These are phyloP conservation scores for Venturia aucupariae DNA, from an alignment of 2,329 filamentous ascomycete species.

Conservation along the genomic window DNA sequence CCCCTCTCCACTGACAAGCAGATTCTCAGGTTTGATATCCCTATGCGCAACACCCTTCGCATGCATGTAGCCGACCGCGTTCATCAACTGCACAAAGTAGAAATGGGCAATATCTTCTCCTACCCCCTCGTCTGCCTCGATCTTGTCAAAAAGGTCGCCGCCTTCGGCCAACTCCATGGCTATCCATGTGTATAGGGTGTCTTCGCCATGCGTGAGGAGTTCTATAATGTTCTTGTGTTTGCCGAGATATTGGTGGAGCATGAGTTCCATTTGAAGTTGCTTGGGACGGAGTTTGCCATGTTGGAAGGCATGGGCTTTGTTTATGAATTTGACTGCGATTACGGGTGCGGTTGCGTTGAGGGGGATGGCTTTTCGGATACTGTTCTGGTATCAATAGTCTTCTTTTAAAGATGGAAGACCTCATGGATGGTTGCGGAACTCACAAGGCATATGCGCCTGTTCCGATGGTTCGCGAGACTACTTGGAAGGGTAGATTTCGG, in stretches of 20 bases:
- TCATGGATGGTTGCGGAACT: slow-evolving; percentile 22
- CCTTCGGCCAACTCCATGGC: slow-evolving; percentile 96
- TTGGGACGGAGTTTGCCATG: slow-evolving; percentile 82
- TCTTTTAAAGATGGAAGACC: background rate
- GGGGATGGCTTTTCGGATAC: slow-evolving; percentile 88
- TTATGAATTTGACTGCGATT: slow-evolving; percentile 97
- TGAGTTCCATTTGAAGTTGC: slow-evolving; percentile 86
- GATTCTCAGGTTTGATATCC: slow-evolving; percentile 72
- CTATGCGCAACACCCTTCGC: slow-evolving; percentile 90
- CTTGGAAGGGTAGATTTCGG: slow-evolving; percentile 75
- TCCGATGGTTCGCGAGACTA: slow-evolving; percentile 93
- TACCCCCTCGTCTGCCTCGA: slow-evolving; percentile 95
- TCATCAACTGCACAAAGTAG: slow-evolving; percentile 87
- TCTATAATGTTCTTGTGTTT: slow-evolving; percentile 90
- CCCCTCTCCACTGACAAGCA: slow-evolving; percentile 74
- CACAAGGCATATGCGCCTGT: slow-evolving; percentile 96
- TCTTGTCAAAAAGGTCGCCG: slow-evolving; percentile 97
- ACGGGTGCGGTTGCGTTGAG: slow-evolving; percentile 59
- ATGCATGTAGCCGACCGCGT: slow-evolving; percentile 90
- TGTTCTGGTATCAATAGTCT: slow-evolving; percentile 31
- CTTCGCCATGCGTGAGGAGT: slow-evolving; percentile 82
- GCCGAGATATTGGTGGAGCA: slow-evolving; percentile 78
- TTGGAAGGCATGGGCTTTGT: slow-evolving; percentile 87
- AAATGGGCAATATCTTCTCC: slow-evolving; percentile 89
- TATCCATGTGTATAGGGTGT: slow-evolving; percentile 87